Conservation (phyloP, 2,329 filamentous ascomycete species). For the Cladophialophora exuberans region DNA sequence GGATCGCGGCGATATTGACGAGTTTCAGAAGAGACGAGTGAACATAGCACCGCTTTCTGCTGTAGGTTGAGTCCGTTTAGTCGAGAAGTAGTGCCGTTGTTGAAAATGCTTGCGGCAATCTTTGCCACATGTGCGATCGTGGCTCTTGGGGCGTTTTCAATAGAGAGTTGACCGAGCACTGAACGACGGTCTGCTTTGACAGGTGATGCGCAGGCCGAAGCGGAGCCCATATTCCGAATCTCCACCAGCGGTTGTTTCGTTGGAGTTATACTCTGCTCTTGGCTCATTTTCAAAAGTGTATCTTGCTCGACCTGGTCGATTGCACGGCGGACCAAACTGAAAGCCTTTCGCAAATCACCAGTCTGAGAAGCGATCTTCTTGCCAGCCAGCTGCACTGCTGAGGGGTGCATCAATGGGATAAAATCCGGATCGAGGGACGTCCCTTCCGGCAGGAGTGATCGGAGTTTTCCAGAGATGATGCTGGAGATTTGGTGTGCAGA, state of each 20-base stretch:
- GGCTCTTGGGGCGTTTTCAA: conserved; percentile 81
- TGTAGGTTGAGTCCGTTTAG: conserved; percentile 89
- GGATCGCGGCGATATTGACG: conserved; percentile 45
- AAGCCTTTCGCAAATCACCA: conserved; percentile 90
- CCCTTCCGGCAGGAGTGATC: conserved; percentile 66
- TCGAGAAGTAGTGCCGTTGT: conserved; percentile 82
- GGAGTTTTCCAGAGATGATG: conserved; percentile 83
- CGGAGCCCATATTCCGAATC: conserved; percentile 64
- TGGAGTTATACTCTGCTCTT: conserved; percentile 61
- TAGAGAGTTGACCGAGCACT: conserved; percentile 65
- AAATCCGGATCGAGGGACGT: conserved; percentile 57
- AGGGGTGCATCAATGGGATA: conserved; percentile 88
- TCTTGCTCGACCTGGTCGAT: conserved; percentile 89
- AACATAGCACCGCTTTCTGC: conserved; percentile 92
- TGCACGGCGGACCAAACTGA: conserved; percentile 87
- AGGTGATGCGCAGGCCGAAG: conserved; percentile 51
- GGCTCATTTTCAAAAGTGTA: conserved; percentile 67
- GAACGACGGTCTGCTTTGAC: conserved; percentile 41
- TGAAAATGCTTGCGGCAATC: conserved; percentile 86
- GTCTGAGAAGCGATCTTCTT: conserved; percentile 94
- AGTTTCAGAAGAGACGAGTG: conserved; percentile 83
- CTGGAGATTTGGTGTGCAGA: conserved; percentile 82
- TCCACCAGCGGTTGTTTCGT: conserved; percentile 79
- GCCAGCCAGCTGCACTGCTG: conserved; percentile 89
- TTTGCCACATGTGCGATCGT: conserved; percentile 90